Percentiles rank a stretch among this genome's conserved stretches.
phyloP scores from a whole-genome alignment of 345 rosid genomes.

The Acer negundo region DNA sequence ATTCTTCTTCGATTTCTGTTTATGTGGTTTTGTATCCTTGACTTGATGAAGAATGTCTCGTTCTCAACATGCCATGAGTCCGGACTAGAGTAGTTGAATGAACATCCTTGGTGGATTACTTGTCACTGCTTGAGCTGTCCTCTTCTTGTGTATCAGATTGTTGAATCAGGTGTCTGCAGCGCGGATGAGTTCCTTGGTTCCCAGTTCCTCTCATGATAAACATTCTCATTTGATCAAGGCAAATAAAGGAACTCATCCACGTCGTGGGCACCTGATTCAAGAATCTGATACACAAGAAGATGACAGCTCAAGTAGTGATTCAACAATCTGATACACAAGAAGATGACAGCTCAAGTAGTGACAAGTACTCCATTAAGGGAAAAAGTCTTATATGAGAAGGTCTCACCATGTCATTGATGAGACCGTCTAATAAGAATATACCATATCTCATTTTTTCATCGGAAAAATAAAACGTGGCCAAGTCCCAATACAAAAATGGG shows the following conservation, averaged over 20 bases:
- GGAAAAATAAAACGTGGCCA: no score
- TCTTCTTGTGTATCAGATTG: no score
- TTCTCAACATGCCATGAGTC: not conserved
- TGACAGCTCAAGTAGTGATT: constrained; percentile 17
- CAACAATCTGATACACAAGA: constrained; percentile 28
- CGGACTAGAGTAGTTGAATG: not conserved
- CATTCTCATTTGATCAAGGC: constrained; percentile 1
- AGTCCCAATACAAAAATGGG: no score
- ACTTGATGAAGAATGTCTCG: constrained; percentile 3
- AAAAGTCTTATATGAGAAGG: no score
- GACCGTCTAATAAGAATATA: no score
- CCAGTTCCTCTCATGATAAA: constrained; percentile 16
- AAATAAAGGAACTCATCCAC: not conserved
- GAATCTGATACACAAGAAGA: constrained; percentile 32
- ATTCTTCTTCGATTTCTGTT: constrained; percentile 20
- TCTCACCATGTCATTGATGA: no score
- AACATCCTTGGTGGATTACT: constrained; percentile 4
- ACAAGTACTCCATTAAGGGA: not conserved
- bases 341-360: constrained; percentile 26
- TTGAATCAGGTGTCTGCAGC: no score
- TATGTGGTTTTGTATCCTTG: not conserved
- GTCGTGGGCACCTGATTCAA: not conserved
- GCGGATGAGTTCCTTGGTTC: no score
- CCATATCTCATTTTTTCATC: no score
- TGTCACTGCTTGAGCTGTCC: not conserved